These are phyloP conservation scores for Solioccasus polychromus DNA, from an alignment of 768 basidiomycete species.

Conservation along the genomic window DNA sequence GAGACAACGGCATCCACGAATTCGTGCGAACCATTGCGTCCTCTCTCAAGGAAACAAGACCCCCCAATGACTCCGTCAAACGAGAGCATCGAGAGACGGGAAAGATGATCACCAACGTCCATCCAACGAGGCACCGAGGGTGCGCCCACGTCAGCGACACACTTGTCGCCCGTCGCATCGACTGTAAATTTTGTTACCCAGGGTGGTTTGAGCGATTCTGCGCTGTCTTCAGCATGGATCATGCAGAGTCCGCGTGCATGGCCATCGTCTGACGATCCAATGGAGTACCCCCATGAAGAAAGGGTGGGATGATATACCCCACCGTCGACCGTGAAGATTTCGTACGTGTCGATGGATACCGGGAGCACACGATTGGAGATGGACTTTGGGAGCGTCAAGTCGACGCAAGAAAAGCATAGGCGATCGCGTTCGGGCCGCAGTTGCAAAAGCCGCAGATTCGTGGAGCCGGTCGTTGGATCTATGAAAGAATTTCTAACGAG, in stretches of 20 bases:
- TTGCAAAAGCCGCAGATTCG: background rate
- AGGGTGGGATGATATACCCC: background rate
- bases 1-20: background rate
- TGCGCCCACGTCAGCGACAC: background rate
- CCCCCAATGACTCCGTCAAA: conserved; percentile 2
- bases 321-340: conserved; percentile 1
- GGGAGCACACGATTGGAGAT: background rate
- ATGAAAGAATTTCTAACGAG: conserved; percentile 7
- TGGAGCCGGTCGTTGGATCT: background rate
- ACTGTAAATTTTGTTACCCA: conserved; percentile 10
- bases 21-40: background rate
- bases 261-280: conserved; percentile 6
- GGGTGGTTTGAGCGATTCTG: too few species aligned
- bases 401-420: conserved; percentile 1
- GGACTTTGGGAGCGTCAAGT: background rate
- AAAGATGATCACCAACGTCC: background rate
- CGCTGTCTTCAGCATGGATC: background rate
- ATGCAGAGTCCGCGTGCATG: conserved; percentile 3
- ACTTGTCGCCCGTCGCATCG: conserved; percentile 1
- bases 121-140: background rate
- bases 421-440: background rate
- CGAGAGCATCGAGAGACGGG: background rate
- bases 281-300: background rate
- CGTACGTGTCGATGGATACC: background rate
- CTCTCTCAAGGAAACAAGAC: conserved; percentile 1